Evolutionary conservation across 179 eudicot genomes (phyloP), one percentile per base, ranked within the genome.

Genomic region (Vitellaria paradoxa): DNA sequence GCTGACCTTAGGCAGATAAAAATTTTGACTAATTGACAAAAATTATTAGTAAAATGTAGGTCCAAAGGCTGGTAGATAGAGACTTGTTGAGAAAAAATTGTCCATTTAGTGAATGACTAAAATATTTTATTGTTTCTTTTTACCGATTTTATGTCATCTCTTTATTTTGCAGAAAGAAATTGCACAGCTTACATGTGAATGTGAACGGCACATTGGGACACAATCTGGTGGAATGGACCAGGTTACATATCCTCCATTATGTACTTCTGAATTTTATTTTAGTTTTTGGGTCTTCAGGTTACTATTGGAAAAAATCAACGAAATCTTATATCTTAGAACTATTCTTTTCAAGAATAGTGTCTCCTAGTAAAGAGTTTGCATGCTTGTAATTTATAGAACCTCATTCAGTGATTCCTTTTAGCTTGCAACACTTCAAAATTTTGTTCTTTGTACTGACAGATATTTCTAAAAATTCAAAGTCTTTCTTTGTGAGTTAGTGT

Each of bases 141-240:
- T 30, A 13, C 55, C 70, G 57, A 59, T 76, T 20, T 12, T 57
- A 57, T 1, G 62, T 66, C 40, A 47, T 0, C 53, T 77, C 37
- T 13, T 9, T 62, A 45, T 23, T 40, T 76, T 82, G 68, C 97
- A 95, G 98, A 96, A 94, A 91, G 98, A 94, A 81, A 81, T 96
- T 78, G 99, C 99, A 18, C 97, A 96, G 73, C 91, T 96, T 81
- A 91, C 98, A 21, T 96, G 99, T 78, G 97, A 85, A 73, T 94
- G 99, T 75, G 99, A 94, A 82, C 84, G 92, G 46, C 97, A 96
- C 83, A 94, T 96, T 65, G 99, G 99, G 45, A 96, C 98, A 15
- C 99, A 96, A 47, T 94, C 98, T 84, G 99, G 99, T 81, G 99
- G 99, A 77, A 96, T 96, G 99, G 99, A 96, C 79, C 99, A 96